Base-by-base conservation (phyloP, 228 moss, liverwort and hornwort genomes). In the Sphagnum magellanicum region DNA sequence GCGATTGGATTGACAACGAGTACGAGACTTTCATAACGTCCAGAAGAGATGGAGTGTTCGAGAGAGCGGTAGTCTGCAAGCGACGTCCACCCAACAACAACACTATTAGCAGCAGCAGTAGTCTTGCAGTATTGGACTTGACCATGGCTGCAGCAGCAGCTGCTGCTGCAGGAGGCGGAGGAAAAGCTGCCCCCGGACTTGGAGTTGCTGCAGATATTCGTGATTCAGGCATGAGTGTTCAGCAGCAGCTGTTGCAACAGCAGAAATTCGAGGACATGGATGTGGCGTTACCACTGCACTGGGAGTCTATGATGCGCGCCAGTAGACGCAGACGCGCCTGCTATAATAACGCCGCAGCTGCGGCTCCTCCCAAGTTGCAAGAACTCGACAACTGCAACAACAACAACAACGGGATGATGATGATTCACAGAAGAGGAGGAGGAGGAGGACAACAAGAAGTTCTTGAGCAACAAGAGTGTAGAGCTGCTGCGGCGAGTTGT, bases 21-120 rank as follows among this genome's bases (percentile, higher is more conserved):
- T 87, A 87, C 59, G 80, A 74, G 70, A 76, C 86, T 50, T 87
- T 83, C 68, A 76, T 80, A n/a, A 78, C 86, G 53, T 83, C 86
- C 5, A 80, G 83, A 70, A 75, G 83, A 50, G 86, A 87, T 68
- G 83, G 80, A 12, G 86, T 87, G 51, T 87, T 80, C 48, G 83
- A 80, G 72, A 74, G 78, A 12, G 65, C 79, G 51, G 55, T 55
- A 8, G 8, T 12, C 8, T 55, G 55, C 12, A 32, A 32, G 32
- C 32, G 32, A 32, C 32, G 32, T 32, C 32, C 32, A 32, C 32
- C 32, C 32, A 32, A 32, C 32, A 32, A 32, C 32, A 32, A 32
- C 32, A 32, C 32, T 32, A 32, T 32, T 32, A 32, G 32, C 32
- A 32, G 3, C 32, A 32, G 32, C 1, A 32, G 32, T 32, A 32